These are phyloP conservation scores for Penicillium taxi DNA, from an alignment of 495 filamentous ascomycete genomes.

Conservation along the genomic window DNA sequence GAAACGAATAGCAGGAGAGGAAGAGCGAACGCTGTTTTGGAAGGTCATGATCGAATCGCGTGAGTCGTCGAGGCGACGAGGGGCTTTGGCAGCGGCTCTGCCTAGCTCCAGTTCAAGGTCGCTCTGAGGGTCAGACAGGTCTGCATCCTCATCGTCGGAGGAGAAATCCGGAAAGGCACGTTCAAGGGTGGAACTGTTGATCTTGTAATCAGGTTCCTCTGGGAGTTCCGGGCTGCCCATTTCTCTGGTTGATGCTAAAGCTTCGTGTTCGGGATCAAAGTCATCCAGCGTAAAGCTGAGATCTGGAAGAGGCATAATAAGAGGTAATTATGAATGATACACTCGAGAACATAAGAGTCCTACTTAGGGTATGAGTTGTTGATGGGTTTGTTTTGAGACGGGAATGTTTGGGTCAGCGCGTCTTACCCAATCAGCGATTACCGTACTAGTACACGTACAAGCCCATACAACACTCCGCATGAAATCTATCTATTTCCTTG, in stretches of 20 bases:
- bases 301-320: slow-evolving; percentile 35
- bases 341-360: no score
- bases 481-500: no score
- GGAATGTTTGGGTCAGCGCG: no score
- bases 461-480: no score
- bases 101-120: slow-evolving; percentile 41
- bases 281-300: slow-evolving; percentile 34
- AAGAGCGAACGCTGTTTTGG: slow-evolving; percentile 41
- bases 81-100: slow-evolving; percentile 30
- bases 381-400: no score
- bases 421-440: no score
- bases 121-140: slow-evolving; percentile 24
- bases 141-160: slow-evolving; percentile 30
- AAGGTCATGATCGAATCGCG: slow-evolving; percentile 41
- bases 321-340: no score
- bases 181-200: slow-evolving; percentile 57
- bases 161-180: slow-evolving; percentile 57
- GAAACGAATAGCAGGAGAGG: slow-evolving; percentile 39
- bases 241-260: slow-evolving; percentile 42
- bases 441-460: no score
- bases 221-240: slow-evolving; percentile 31
- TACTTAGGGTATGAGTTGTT: no score
- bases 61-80: slow-evolving; percentile 33
- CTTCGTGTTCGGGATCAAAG: slow-evolving; percentile 48
- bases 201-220: slow-evolving; percentile 38